Base-by-base conservation (phyloP, 352 stramenopile genomes). In the Elongisporangium prolatum region DNA sequence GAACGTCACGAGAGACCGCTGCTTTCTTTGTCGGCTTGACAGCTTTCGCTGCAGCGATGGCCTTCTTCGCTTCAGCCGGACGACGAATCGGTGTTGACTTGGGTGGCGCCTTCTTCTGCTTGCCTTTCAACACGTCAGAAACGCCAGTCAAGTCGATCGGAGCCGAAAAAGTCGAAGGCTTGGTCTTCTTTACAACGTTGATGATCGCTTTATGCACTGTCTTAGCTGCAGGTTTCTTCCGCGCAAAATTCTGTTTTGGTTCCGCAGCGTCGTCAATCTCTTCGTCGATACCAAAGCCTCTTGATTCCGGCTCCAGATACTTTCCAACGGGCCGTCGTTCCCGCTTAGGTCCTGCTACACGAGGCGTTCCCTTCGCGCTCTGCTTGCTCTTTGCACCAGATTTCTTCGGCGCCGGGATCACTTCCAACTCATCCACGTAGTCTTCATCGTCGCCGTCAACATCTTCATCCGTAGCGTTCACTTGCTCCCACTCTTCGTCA, bases 61-160 rank as follows among this genome's bases (percentile, higher is more conserved):
- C 25, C 48, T 54, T 40, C 9, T 40, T 40, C 8, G 28, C 28
- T 40, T 40, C 28, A 40, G 28, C 28, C 9, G 28, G 28, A 8
- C 28, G 28, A 9, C 28, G 28, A 40, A 13, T 40, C 28, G 28
- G 28, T 40, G 28, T 40, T 13, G 28, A 40, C 28, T 40, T 40
- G 28, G 28, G 8, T 9, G 4, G 52, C 11, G 8, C 10, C 10
- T 65, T 66, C 54, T 62, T 75, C 44, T 57, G 68, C 25, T 25
- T 67, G 13, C 28, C 0, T 51, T 59, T 64, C 10, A 47, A 47
- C 22, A 38, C 28, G 34, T 75, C 64, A 4, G 60, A 59, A 10
- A 59, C 60, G 21, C 44, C 20, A 24, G 71, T 76, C 44, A 76
- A 21, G 56, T 79, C 65, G 51, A 76, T 75, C 0, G 65, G 65